phyloP scores from a whole-genome alignment of 2,329 filamentous ascomycete genomes.

The Macroventuria anomochaeta region DNA sequence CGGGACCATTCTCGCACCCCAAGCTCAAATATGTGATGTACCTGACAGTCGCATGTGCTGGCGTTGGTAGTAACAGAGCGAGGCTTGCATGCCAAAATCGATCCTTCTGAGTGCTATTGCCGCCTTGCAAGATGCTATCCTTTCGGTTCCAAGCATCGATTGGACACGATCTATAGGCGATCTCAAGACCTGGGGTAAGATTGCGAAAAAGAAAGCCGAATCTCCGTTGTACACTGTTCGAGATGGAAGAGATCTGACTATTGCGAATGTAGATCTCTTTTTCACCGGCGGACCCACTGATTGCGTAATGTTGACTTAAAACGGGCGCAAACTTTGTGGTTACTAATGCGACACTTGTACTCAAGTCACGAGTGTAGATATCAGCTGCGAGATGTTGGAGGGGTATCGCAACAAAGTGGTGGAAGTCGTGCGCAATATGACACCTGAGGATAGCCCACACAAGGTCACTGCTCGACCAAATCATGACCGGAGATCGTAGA shows the following conservation, averaged over 20 bases:
- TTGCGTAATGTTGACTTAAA: neutral
- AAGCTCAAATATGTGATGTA: constrained; percentile 9
- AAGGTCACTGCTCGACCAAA: constrained; percentile 9
- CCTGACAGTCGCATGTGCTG: neutral
- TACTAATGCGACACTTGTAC: constrained; percentile 10
- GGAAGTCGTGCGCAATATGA: constrained; percentile 18
- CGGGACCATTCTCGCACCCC: constrained; percentile 4
- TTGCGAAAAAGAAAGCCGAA: constrained; percentile 22
- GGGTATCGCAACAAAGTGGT: constrained; percentile 19
- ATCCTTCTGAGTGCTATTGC: neutral
- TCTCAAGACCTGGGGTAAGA: neutral
- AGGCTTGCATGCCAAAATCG: constrained; percentile 18
- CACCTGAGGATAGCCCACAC: constrained; percentile 17
- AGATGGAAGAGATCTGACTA: constrained; percentile 5
- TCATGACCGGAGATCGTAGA: constrained; percentile 17
- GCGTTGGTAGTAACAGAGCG: neutral
- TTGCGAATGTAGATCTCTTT: constrained; percentile 26
- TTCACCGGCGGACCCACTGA: neutral
- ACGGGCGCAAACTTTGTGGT: neutral
- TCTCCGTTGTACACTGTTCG: constrained; percentile 7
- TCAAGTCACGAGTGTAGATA: constrained; percentile 16
- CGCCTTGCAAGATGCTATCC: constrained; percentile 19
- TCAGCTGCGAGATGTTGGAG: constrained; percentile 11
- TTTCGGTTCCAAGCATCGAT: constrained; percentile 13
- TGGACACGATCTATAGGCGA: neutral